These are phyloP conservation scores for Daldinia childiae DNA, from an alignment of 495 filamentous ascomycete species.

Conservation along the genomic window DNA sequence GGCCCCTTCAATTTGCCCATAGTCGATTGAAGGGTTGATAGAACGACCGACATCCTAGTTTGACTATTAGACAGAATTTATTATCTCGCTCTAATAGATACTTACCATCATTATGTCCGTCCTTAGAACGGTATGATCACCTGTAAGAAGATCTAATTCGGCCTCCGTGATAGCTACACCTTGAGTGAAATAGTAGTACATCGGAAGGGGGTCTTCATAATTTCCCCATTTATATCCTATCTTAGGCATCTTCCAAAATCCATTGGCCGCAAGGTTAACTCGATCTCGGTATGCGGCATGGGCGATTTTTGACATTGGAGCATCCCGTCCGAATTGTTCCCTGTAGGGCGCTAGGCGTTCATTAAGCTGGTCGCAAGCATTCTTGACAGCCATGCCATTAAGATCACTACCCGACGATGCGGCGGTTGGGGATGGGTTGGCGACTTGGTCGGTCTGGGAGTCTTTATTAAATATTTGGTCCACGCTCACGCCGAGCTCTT, in stretches of 20 bases:
- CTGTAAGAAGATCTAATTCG: slow-evolving; percentile 84
- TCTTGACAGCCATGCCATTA: slow-evolving; percentile 87
- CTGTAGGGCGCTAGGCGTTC: slow-evolving; percentile 80
- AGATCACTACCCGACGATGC: slow-evolving; percentile 86
- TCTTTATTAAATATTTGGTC: slow-evolving; percentile 78
- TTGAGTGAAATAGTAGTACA: slow-evolving; percentile 94
- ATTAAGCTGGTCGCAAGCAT: slow-evolving; percentile 83
- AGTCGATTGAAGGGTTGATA: slow-evolving; percentile 89
- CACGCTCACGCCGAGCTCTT: slow-evolving; percentile 76
- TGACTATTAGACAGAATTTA: slow-evolving; percentile 2
- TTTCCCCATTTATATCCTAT: slow-evolving; percentile 58
- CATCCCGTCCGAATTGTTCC: slow-evolving; percentile 73
- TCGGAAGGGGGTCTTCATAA: slow-evolving; percentile 63
- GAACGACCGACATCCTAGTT: slow-evolving; percentile 72
- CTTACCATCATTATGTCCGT: slow-evolving; percentile 84
- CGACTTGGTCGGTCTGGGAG: slow-evolving; percentile 85
- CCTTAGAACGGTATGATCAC: slow-evolving; percentile 83
- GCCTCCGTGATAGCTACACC: slow-evolving; percentile 83
- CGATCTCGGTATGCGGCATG: slow-evolving; percentile 86
- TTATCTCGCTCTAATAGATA: background rate
- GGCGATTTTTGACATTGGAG: slow-evolving; percentile 78
- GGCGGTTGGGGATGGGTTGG: slow-evolving; percentile 84
- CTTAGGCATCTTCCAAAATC: slow-evolving; percentile 86
- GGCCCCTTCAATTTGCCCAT: slow-evolving; percentile 89
- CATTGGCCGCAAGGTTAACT: slow-evolving; percentile 87